Evolutionary conservation across 2,329 filamentous ascomycete species (phyloP).

Genomic region (Elsinoe ampelina): DNA sequence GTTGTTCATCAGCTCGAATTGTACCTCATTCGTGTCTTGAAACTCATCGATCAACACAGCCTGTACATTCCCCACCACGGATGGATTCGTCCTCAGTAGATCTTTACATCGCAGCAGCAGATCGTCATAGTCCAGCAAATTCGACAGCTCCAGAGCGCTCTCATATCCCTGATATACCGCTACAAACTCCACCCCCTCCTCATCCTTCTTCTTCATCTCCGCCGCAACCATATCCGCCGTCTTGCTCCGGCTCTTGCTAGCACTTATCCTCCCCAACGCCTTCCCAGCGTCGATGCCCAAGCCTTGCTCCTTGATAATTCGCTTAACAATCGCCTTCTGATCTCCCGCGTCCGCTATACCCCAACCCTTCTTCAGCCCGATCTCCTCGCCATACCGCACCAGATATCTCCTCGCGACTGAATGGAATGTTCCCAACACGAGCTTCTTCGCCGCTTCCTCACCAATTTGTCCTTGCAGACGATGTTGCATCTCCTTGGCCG

Average conservation of each 20-base stretch:
- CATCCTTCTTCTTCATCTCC: conserved; percentile 37
- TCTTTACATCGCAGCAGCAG: conserved; percentile 75
- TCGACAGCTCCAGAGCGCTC: conserved; percentile 60
- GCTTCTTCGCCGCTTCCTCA: conserved; percentile 59
- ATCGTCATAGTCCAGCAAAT: conserved; percentile 90
- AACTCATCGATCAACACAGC: conserved; percentile 94
- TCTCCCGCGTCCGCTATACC: conserved; percentile 83
- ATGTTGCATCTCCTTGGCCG: conserved; percentile 85
- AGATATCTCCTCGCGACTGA: conserved; percentile 83
- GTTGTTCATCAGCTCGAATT: conserved; percentile 88
- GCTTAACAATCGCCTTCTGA: conserved; percentile 66
- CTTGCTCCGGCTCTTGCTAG: conserved; percentile 49
- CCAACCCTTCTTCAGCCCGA: conserved; percentile 75
- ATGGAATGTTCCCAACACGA: conserved; percentile 90
- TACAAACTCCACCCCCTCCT: conserved; percentile 57
- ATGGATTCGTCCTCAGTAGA: conserved; percentile 61
- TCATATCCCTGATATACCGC: conserved; percentile 68
- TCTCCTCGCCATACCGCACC: conserved; percentile 70
- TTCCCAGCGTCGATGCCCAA: conserved; percentile 58
- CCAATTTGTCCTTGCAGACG: conserved; percentile 76
- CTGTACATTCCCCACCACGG: conserved; percentile 81
- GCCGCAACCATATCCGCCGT: conserved; percentile 28
- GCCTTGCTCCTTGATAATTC: conserved; percentile 61
- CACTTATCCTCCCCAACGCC: conserved; percentile 66
- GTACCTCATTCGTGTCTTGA: conserved; percentile 90